These are phyloP conservation scores for Auricularia cornea DNA, from an alignment of 768 basidiomycete genomes.

Conservation along the genomic window DNA sequence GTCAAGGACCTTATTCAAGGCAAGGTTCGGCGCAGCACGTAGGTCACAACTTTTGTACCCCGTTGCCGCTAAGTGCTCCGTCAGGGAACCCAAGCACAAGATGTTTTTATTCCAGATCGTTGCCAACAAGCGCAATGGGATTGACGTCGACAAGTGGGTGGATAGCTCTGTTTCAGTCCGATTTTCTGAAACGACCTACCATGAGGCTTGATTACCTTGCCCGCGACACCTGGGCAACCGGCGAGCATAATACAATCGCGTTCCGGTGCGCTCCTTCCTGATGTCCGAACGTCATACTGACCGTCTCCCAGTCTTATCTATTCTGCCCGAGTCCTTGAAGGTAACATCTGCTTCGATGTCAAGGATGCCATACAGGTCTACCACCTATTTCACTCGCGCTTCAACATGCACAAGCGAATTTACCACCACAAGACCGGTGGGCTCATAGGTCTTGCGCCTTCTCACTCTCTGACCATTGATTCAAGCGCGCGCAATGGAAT, in stretches of 20 bases:
- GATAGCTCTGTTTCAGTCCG: too few species aligned
- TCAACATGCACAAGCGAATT: conserved; percentile 73
- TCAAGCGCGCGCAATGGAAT: conserved; percentile 69
- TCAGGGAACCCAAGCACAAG: conserved; percentile 38
- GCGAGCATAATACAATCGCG: conserved; percentile 43
- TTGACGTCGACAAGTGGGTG: conserved; percentile 67
- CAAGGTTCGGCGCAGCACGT: conserved; percentile 19
- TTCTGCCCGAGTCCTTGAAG: conserved; percentile 65
- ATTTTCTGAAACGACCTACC: too few species aligned
- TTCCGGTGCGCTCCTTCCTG: conserved; percentile 28
- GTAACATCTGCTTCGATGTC: conserved; percentile 72
- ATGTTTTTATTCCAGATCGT: conserved; percentile 78
- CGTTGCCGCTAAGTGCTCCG: background rate
- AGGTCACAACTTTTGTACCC: background rate
- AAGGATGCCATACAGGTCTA: conserved; percentile 74
- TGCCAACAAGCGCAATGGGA: conserved; percentile 69
- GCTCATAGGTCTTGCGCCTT: conserved; percentile 12
- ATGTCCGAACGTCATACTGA: background rate
- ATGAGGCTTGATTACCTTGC: conserved; percentile 74
- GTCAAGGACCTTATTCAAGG: conserved; percentile 78
- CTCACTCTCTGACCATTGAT: background rate
- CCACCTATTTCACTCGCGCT: conserved; percentile 64
- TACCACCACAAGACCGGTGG: conserved; percentile 73
- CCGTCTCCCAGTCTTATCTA: conserved; percentile 49
- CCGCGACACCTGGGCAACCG: conserved; percentile 65